Evolutionary conservation across 2,329 filamentous ascomycete species (phyloP).

Genomic region (Epichloe scottii): DNA sequence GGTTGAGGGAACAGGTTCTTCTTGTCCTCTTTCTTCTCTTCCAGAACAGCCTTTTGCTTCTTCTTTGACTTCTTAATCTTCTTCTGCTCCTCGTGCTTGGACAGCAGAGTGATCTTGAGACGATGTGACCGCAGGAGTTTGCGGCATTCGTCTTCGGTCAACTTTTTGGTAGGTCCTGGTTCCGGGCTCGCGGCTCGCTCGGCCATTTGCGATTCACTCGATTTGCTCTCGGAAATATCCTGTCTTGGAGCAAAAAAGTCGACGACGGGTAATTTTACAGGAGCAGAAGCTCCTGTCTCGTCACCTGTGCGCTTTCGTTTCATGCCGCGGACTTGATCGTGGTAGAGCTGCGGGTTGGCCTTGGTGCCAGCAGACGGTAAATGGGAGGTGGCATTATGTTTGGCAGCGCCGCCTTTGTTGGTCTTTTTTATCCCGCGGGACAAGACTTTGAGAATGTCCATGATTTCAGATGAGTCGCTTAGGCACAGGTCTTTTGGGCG

Average conservation of each 20-base stretch:
- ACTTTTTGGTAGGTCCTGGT: constrained; percentile 16
- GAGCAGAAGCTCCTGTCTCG: constrained; percentile 19
- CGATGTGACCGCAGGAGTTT: constrained; percentile 67
- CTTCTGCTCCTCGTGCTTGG: constrained; percentile 29
- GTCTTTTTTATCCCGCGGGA: constrained; percentile 55
- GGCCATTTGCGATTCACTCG: constrained; percentile 11
- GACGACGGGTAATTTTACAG: constrained; percentile 31
- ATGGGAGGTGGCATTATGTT: constrained; percentile 23
- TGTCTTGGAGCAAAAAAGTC: constrained; percentile 47
- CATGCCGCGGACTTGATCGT: constrained; percentile 38
- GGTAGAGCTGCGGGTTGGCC: constrained; percentile 57
- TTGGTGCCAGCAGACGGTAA: constrained; percentile 53
- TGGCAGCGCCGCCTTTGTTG: constrained; percentile 20
- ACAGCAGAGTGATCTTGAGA: constrained; percentile 71
- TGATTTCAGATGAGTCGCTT: constrained; percentile 16
- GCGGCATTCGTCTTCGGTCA: constrained; percentile 61
- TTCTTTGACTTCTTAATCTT: constrained; percentile 43
- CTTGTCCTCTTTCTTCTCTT: constrained; percentile 38
- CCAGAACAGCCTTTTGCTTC: constrained; percentile 34
- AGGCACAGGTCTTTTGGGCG: background rate
- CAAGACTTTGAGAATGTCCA: constrained; percentile 64
- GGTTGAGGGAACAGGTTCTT: constrained; percentile 66
- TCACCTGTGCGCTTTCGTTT: constrained; percentile 42
- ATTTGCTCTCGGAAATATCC: constrained; percentile 20
- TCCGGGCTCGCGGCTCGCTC: constrained; percentile 17